Percentiles rank a stretch among this genome's conserved stretches.
Evolutionary conservation across 2,329 filamentous ascomycete genomes (phyloP).

Genomic region (Fusarium vanettenii): DNA sequence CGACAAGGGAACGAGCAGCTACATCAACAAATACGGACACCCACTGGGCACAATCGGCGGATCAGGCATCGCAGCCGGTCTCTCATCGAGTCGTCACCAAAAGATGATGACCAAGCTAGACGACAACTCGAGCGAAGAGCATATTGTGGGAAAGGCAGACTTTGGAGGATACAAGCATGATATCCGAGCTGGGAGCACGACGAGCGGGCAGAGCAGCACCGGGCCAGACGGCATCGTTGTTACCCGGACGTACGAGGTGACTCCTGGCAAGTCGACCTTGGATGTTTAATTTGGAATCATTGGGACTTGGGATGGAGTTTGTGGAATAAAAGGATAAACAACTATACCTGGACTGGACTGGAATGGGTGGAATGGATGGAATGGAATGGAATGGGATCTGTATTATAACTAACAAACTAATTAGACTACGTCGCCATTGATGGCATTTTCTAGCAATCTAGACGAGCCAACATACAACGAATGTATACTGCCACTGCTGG

Average conservation of each 20-base stretch:
- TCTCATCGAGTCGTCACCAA: conserved; percentile 26
- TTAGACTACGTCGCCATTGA: not conserved
- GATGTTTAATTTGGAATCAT: conserved; percentile 30
- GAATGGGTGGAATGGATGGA: not conserved
- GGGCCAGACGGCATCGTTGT: conserved; percentile 40
- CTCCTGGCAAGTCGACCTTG: conserved; percentile 38
- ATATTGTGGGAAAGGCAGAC: conserved; percentile 42
- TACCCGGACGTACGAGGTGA: conserved; percentile 40
- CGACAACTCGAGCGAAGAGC: conserved; percentile 48
- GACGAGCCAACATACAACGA: not conserved
- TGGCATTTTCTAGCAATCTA: not conserved
- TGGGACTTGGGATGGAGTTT: conserved; percentile 9
- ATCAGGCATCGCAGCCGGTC: conserved; percentile 21
- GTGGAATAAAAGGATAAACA: not conserved
- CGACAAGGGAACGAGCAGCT: conserved; percentile 39
- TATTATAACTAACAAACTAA: not conserved
- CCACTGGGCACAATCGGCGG: conserved; percentile 42
- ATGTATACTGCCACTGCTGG: not conserved
- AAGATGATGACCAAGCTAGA: conserved; percentile 41
- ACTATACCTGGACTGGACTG: not conserved
- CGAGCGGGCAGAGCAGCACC: conserved; percentile 24
- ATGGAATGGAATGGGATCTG: not conserved
- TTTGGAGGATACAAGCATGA: conserved; percentile 36
- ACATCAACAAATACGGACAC: conserved; percentile 40
- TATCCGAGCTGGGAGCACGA: conserved; percentile 35